Evolutionary conservation across 495 filamentous ascomycete genomes (phyloP), one percentile per base, ranked within the genome.

Genomic region (Trichoderma reesei): DNA sequence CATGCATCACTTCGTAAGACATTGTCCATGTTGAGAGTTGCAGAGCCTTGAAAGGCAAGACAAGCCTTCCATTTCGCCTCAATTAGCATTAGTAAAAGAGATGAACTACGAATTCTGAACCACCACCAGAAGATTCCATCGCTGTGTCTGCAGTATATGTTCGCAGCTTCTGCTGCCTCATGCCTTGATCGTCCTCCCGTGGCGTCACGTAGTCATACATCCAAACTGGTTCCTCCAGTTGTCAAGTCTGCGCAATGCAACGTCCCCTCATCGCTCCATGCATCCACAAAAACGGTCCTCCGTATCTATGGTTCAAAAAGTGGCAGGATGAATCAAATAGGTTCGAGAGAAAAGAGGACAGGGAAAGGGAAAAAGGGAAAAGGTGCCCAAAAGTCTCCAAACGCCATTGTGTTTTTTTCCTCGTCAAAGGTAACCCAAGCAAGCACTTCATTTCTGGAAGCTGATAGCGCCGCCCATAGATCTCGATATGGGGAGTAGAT

Each of bases 401-500:
- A 56, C 51, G 51, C 51, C 51, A 56, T 11, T 34, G 26, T 13
- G 2, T 31, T 48, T 56, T 56, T 31, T 34, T n/a, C n/a, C 20
- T 48, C 44, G 20, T 48, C 44, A 48, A 48, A 56, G 13, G 16
- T 20, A 3, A 34, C 51, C 51, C 51, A 56, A 56, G 51, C 31
- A 56, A 56, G 18, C 26, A 26, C 51, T 34, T 6, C 20, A 18
- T 56, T 31, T n/a, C 31, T 56, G 10, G 51, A 56, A 56, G 51
- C 51, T 33, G 51, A 56, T 26, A 56, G 51, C 51, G 51, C 51
- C 51, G 51, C 51, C 51, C 44, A 56, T 33, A 56, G 31, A 56
- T 56, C 51, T 56, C 31, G 31, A 14, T 34, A 56, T 56, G 51
- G n/a, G n/a, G n/a, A n/a, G n/a, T n/a, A n/a, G n/a, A 56, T 56